A percentile compares a stretch with the other conserved stretches of the same genome.
phyloP scores from a whole-genome alignment of 2,329 filamentous ascomycete species.

The Fusarium sp. region DNA sequence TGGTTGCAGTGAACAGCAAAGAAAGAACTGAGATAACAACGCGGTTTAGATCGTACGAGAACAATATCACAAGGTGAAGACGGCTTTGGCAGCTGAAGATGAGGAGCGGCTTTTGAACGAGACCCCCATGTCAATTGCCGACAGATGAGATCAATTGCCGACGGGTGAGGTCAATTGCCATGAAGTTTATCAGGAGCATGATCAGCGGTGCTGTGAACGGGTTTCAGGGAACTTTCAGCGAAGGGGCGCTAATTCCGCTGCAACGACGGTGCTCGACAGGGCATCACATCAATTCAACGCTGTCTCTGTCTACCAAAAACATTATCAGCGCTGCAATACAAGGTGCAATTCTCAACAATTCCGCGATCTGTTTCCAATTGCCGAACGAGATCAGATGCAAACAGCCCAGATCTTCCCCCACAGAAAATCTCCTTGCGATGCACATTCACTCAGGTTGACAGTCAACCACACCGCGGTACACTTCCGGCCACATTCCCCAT shows the following conservation, averaged over 20 bases:
- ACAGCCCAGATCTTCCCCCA: not conserved
- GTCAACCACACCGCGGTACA: not conserved
- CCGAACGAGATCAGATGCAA: not conserved
- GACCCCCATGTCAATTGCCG: not conserved
- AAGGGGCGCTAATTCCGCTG: not conserved
- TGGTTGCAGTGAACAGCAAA: not conserved
- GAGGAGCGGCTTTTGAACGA: not conserved
- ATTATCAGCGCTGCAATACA: no score
- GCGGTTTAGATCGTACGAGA: not conserved
- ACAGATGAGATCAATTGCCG: not conserved
- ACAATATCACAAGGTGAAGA: not conserved
- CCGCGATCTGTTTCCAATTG: not conserved
- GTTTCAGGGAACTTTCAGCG: no score
- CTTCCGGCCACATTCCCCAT: not conserved
- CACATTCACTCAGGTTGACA: not conserved
- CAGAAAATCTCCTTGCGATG: not conserved
- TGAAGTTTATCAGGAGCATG: not conserved
- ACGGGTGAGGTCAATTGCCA: not conserved
- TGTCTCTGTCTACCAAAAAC: rapidly evolving
- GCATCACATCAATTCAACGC: not conserved
- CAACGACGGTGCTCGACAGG: not conserved
- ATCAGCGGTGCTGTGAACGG: not conserved
- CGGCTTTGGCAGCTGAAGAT: not conserved
- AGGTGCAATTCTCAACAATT: not conserved
- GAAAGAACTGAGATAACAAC: not conserved